Conservation (phyloP, 495 filamentous ascomycete genomes). For the Penicillium alfredii region DNA sequence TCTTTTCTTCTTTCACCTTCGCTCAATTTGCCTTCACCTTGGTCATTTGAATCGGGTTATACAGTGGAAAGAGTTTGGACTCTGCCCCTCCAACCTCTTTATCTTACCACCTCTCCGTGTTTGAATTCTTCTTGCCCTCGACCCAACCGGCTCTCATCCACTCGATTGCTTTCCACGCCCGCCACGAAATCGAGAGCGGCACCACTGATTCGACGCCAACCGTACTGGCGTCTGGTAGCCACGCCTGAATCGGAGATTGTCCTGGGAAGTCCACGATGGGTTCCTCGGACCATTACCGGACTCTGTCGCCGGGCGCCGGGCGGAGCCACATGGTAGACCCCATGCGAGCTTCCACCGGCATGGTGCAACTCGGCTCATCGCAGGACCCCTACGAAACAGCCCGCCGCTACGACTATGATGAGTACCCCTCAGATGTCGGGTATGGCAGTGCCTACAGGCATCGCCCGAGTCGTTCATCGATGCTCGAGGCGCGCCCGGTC, state of each 20-base stretch:
- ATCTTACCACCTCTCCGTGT: too few relatives aligned
- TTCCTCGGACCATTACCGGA: slow-evolving; percentile 16
- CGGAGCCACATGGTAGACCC: slow-evolving; percentile 32
- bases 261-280: slow-evolving; percentile 9
- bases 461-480: slow-evolving; percentile 20
- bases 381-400: slow-evolving; percentile 31
- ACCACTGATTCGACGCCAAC: too few relatives aligned
- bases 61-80: too few relatives aligned
- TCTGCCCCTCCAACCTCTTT: too few relatives aligned
- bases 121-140: too few relatives aligned
- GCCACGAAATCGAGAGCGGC: too few relatives aligned
- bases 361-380: slow-evolving; percentile 33
- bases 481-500: slow-evolving; percentile 34
- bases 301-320: slow-evolving; percentile 30
- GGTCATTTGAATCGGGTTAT: too few relatives aligned
- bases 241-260: too few relatives aligned
- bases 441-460: slow-evolving; percentile 27
- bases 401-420: slow-evolving; percentile 25
- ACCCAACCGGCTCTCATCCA: too few relatives aligned
- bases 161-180: too few relatives aligned
- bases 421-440: slow-evolving; percentile 32
- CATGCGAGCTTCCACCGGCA: slow-evolving; percentile 45
- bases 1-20: background rate
- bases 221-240: too few relatives aligned
- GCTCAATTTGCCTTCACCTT: too few relatives aligned